These are phyloP conservation scores for Penicillium sp. DNA, from an alignment of 2,329 filamentous ascomycete species.

Conservation along the genomic window DNA sequence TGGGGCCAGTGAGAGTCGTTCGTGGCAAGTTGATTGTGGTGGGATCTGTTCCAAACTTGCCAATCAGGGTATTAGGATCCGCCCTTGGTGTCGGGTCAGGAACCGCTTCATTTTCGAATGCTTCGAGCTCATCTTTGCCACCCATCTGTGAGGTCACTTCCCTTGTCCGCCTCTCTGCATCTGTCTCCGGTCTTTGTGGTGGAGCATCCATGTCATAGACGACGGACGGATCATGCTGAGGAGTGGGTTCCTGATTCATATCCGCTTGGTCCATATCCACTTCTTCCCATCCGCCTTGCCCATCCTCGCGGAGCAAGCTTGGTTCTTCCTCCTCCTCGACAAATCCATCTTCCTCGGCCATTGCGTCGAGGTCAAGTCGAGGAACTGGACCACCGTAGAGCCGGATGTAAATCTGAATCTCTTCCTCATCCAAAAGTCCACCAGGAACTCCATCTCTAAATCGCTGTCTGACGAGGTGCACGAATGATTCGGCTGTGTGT, in stretches of 20 bases:
- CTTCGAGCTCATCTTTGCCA: conserved; percentile 46
- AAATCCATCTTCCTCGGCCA: conserved; percentile 17
- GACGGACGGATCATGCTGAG: conserved; percentile 26
- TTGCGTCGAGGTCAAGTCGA: conserved; percentile 25
- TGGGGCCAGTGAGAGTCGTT: conserved; percentile 67
- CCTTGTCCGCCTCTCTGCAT: conserved; percentile 35
- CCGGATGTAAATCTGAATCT: conserved; percentile 74
- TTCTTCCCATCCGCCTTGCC: conserved; percentile 40
- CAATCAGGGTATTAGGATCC: conserved; percentile 73
- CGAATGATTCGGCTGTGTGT: conserved; percentile 44
- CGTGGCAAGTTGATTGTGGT: conserved; percentile 74
- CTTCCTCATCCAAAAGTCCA: conserved; percentile 67
- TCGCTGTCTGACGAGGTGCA: conserved; percentile 69
- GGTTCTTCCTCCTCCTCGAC: conserved; percentile 25
- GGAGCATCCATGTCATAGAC: conserved; percentile 34
- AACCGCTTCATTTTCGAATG: conserved; percentile 43
- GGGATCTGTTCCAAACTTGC: conserved; percentile 73
- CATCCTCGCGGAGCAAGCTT: conserved; percentile 40
- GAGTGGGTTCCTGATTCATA: conserved; percentile 17
- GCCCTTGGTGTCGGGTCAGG: conserved; percentile 54
- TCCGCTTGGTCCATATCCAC: conserved; percentile 34
- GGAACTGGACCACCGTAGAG: conserved; percentile 74
- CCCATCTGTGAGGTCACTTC: conserved; percentile 43
- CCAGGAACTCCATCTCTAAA: conserved; percentile 78
- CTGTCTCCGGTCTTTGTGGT: conserved; percentile 28